A percentile compares a stretch with the other conserved stretches of the same genome.
phyloP scores from a whole-genome alignment of 1,139 yeast genomes.

The Oligophagozyma castellii region DNA sequence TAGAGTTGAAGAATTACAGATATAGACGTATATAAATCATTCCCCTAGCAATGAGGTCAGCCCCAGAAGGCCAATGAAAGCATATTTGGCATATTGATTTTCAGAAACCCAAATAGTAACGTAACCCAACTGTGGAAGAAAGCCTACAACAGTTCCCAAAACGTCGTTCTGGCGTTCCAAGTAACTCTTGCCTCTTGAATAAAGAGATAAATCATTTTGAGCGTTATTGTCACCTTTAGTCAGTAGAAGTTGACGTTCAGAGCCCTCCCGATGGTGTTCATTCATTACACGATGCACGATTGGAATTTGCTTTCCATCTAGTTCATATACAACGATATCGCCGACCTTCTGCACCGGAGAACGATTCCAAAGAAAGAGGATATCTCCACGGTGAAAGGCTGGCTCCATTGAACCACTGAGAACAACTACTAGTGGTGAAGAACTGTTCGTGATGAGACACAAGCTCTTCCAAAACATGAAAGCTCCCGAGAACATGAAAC shows the following conservation, averaged over 20 bases:
- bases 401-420: slow-evolving; percentile 99
- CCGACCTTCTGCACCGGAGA: slow-evolving; percentile 55
- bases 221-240: slow-evolving; percentile 97
- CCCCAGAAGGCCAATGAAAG: slow-evolving; percentile 19
- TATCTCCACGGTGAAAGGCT: slow-evolving; percentile 96
- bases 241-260: slow-evolving; percentile 51
- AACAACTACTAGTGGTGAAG: slow-evolving; percentile 93
- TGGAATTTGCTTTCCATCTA: slow-evolving; percentile 70
- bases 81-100: slow-evolving; percentile 30
- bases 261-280: slow-evolving; percentile 28
- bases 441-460: slow-evolving; percentile 64
- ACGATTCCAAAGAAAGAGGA: slow-evolving; percentile 82
- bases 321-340: slow-evolving; percentile 93
- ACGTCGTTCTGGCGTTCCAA: slow-evolving; percentile 65
- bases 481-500: slow-evolving; percentile 75
- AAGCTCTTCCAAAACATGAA: slow-evolving; percentile 86
- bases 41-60: slow-evolving; percentile 19
- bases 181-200: slow-evolving; percentile 64
- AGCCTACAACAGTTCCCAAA: slow-evolving; percentile 83
- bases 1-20: background rate
- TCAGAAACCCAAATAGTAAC: slow-evolving; percentile 89
- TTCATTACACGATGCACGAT: slow-evolving; percentile 91
- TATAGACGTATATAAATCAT: background rate
- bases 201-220: slow-evolving; percentile 76
- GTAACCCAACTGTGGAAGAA: slow-evolving; percentile 85